Base-by-base conservation (phyloP, 2,329 filamentous ascomycete species). In the Dactylellina drechsleri region DNA sequence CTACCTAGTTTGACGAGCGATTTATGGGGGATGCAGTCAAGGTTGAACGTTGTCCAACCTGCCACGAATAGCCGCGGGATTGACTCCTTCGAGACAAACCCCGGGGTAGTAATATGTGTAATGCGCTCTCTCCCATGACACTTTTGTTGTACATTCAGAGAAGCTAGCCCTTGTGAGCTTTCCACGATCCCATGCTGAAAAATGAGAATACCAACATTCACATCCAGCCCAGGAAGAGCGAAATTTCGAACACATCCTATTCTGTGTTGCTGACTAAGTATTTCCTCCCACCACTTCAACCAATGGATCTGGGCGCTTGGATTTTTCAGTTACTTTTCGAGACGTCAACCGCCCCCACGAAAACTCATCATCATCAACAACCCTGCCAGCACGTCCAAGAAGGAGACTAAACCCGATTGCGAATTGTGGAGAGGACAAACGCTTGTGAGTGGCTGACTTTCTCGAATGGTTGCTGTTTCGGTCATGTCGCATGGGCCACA, bases 341-440 rank as follows among this genome's bases (percentile, higher is more conserved):
- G 23, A 23, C 23, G 23, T 36, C 10, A 36, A 10, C 10, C 5
- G 43, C 61, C 71, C 71, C 71, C 71, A 68, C 71, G 58, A 61
- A 18, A 18, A 4, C 43, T 8, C 43, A 47, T 16, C 43, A 36
- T 47, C 43, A 47, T 6, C 43, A 47, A 15, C 7, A 18, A 10
- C 43, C 43, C 49, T 23, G 59, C 43, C 66, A 59, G 64, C 62
- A 50, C 62, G 67, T 59, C 60, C 58, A 45, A 56, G 43, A 47
- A n/a, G 5, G 59, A 61, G 64, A 60, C 71, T 75, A 75, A 65
- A 45, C 71, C 71, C 71, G 58, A 75, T 75, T 75, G 64, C 64
- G 71, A 75, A 75, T 62, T 75, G 71, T 75, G 71, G 71, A 75
- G 71, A 74, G 67, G 50, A 59, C 67, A 59, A 52, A 61, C 57